Evolutionary conservation across 2,329 filamentous ascomycete species (phyloP).

Genomic region (Fusarium clavum): DNA sequence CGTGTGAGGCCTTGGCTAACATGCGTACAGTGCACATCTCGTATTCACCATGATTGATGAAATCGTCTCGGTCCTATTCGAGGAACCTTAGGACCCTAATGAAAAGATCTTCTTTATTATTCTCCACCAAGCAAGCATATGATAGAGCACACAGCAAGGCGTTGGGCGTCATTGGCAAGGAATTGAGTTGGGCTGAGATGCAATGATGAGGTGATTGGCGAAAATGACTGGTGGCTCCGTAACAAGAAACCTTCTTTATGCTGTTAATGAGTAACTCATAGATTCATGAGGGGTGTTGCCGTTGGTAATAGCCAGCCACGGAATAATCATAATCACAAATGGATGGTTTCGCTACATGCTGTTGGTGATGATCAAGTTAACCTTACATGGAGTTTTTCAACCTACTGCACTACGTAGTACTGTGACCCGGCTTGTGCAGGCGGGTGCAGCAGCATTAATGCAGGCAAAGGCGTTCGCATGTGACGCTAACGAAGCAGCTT

Average conservation of each 20-base stretch:
- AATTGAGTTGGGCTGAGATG: conserved; percentile 29
- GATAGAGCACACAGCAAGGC: conserved; percentile 37
- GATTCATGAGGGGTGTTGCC: not conserved
- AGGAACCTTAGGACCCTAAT: conserved; percentile 48
- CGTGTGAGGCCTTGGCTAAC: conserved; percentile 21
- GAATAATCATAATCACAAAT: conserved; percentile 33
- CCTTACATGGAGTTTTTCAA: conserved; percentile 7
- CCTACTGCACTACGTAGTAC: not conserved
- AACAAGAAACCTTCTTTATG: conserved; percentile 2
- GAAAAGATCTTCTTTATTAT: conserved; percentile 8
- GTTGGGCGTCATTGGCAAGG: conserved; percentile 41
- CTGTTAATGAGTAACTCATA: conserved; percentile 8
- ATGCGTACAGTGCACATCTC: conserved; percentile 67
- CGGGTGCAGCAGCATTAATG: conserved; percentile 25
- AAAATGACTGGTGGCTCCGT: conserved; percentile 24
- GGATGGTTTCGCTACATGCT: not conserved
- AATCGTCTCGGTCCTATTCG: conserved; percentile 73
- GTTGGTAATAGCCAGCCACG: conserved; percentile 8
- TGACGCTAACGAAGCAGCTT: conserved; percentile 36
- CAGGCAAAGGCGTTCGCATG: conserved; percentile 39
- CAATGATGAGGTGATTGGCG: conserved; percentile 14
- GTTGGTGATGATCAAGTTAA: not conserved
- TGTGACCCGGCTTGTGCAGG: conserved; percentile 8
- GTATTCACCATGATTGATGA: conserved; percentile 79
- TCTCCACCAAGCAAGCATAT: conserved; percentile 31